A percentile compares a stretch with the other conserved stretches of the same genome.
phyloP scores from a whole-genome alignment of 192 early-diverging fungal species.

The Coemansia sp. region DNA sequence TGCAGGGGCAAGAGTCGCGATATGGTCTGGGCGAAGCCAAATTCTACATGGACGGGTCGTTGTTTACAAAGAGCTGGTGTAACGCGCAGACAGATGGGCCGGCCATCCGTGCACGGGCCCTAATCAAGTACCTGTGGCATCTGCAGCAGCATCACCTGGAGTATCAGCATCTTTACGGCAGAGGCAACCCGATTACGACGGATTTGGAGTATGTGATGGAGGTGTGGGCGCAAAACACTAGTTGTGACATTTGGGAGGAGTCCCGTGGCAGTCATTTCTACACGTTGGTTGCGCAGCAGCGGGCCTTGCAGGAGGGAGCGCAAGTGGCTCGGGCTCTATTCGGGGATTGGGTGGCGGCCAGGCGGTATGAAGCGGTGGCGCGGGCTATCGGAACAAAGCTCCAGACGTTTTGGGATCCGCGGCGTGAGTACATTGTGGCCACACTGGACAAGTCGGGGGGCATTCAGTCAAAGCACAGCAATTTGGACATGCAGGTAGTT shows the following conservation, averaged over 20 bases:
- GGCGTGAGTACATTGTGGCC: constrained; percentile 24
- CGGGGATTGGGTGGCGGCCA: constrained; percentile 24
- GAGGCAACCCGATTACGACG: background rate
- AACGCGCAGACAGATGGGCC: constrained; percentile 67
- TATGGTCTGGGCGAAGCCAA: constrained; percentile 61
- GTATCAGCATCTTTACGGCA: background rate
- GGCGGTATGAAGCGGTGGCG: constrained; percentile 16
- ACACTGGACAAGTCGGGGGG: constrained; percentile 44
- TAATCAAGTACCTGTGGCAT: constrained; percentile 11
- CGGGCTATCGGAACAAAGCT: constrained; percentile 38
- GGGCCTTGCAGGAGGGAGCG: constrained; percentile 55
- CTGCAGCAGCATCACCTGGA: background rate
- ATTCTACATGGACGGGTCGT: constrained; percentile 53
- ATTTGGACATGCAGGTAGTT: constrained; percentile 56
- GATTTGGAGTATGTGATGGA: constrained; percentile 61
- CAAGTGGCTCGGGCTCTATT: background rate
- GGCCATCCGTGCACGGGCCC: constrained; percentile 43
- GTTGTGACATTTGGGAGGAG: constrained; percentile 81
- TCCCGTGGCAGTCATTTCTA: constrained; percentile 62
- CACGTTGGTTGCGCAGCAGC: constrained; percentile 58
- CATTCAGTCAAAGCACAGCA: constrained; percentile 40
- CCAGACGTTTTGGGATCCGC: constrained; percentile 44
- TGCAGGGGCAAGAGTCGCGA: background rate
- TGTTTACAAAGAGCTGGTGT: constrained; percentile 52
- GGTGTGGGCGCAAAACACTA: constrained; percentile 40